Percentiles rank a stretch among this genome's conserved stretches.
These are phyloP conservation scores for Ganoderma lucidum DNA, from an alignment of 1,284 basidiomycete species.

Conservation along the genomic window DNA sequence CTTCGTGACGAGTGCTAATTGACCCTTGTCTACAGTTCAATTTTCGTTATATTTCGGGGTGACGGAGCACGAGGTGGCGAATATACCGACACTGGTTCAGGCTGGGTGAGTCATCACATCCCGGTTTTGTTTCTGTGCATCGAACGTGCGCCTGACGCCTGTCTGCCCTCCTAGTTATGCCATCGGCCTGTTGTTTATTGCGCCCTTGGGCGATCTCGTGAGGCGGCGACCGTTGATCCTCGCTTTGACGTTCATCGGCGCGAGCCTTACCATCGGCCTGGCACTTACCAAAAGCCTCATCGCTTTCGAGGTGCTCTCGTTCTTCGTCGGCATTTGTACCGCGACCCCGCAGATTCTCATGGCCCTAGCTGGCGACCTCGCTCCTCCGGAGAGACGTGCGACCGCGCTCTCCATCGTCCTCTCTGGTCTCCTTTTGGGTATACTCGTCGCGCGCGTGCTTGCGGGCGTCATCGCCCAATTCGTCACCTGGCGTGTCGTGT, in stretches of 20 bases:
- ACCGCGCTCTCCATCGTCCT: slow-evolving; percentile 59
- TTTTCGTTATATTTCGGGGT: slow-evolving; percentile 63
- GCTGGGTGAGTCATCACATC: slow-evolving; percentile 45
- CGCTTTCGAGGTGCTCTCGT: slow-evolving; percentile 55
- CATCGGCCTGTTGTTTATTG: slow-evolving; percentile 57
- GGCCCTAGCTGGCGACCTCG: slow-evolving; percentile 62
- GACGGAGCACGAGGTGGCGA: slow-evolving; percentile 64
- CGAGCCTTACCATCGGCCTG: slow-evolving; percentile 53
- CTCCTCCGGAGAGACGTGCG: slow-evolving; percentile 55
- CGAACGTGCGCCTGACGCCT: background rate
- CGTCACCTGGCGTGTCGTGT: slow-evolving; percentile 55
- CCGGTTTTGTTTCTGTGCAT: background rate
- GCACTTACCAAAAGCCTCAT: slow-evolving; percentile 51
- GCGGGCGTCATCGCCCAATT: slow-evolving; percentile 57
- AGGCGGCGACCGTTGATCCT: slow-evolving; percentile 58
- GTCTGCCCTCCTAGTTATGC: slow-evolving; percentile 46
- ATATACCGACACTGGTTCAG: slow-evolving; percentile 59
- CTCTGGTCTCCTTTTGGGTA: slow-evolving; percentile 56
- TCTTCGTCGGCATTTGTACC: slow-evolving; percentile 54
- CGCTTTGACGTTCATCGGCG: slow-evolving; percentile 47
- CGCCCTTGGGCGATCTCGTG: slow-evolving; percentile 61
- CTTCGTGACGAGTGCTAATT: background rate
- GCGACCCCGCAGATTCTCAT: slow-evolving; percentile 55
- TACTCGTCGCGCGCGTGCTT: slow-evolving; percentile 57
- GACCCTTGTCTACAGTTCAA: slow-evolving; percentile 50